A percentile compares a stretch with the other conserved stretches of the same genome.
Evolutionary conservation across 1,284 basidiomycete species (phyloP).

Genomic region (Papiliotrema laurentii): DNA sequence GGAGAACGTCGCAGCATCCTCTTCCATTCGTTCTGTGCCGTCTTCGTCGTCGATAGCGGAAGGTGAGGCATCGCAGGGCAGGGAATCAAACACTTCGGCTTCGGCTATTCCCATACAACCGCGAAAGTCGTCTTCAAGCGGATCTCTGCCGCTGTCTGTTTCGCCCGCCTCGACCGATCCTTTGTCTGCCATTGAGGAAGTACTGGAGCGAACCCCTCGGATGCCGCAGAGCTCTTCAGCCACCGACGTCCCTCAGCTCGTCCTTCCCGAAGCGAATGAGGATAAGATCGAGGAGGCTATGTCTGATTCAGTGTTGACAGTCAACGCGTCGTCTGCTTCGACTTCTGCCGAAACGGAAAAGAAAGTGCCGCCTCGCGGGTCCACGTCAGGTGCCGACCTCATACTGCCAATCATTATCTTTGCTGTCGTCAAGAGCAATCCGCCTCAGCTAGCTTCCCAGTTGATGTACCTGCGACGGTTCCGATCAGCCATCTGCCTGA

Average conservation of each 20-base stretch:
- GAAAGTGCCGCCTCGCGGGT: slow-evolving; percentile 6
- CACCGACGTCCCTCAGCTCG: slow-evolving; percentile 1
- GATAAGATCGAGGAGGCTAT: slow-evolving; percentile 30
- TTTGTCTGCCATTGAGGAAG: background rate
- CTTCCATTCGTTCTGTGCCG: background rate
- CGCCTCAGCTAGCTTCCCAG: slow-evolving; percentile 75
- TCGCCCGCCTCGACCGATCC: slow-evolving; percentile 2
- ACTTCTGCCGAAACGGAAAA: background rate
- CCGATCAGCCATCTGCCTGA: slow-evolving; percentile 60
- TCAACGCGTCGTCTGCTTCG: slow-evolving; percentile 1
- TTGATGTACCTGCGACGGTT: slow-evolving; percentile 83
- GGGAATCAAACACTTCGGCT: background rate
- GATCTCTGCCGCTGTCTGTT: background rate
- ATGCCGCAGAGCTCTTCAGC: background rate
- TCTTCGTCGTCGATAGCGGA: background rate
- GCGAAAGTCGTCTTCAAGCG: background rate
- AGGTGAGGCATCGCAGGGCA: too few species aligned
- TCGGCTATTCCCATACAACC: background rate
- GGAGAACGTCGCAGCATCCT: background rate
- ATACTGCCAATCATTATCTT: slow-evolving; percentile 79
- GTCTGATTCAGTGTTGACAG: slow-evolving; percentile 27
- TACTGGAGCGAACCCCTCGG: slow-evolving; percentile 7
- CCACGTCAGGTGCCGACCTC: slow-evolving; percentile 47
- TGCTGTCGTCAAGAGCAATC: slow-evolving; percentile 84
- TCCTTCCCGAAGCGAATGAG: slow-evolving; percentile 7